phyloP scores from a whole-genome alignment of 2,329 filamentous ascomycete species.

The Colletotrichum sp. region DNA sequence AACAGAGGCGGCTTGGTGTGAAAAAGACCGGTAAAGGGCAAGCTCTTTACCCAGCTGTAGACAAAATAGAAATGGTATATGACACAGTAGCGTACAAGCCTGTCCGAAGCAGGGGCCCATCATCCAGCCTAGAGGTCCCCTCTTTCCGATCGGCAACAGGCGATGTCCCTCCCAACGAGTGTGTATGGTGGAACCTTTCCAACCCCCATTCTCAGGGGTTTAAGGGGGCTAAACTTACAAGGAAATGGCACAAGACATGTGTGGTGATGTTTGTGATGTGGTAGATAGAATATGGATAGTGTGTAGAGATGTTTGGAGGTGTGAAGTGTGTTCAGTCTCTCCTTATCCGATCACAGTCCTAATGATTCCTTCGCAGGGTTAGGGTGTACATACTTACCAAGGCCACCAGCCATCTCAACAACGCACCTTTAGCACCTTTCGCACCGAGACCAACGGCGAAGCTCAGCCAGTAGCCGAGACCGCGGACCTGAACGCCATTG shows the following conservation, averaged over 20 bases:
- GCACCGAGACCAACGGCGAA: conserved; percentile 59
- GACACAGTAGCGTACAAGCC: conserved; percentile 9
- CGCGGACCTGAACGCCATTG: conserved; percentile 55
- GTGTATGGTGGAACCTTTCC: neutral
- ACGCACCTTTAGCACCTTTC: conserved; percentile 51
- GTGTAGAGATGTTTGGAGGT: neutral
- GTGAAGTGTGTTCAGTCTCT: neutral
- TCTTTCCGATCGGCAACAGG: neutral
- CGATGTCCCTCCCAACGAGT: conserved; percentile 7
- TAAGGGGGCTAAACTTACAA: conserved; percentile 4
- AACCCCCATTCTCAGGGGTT: neutral
- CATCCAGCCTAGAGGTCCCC: neutral
- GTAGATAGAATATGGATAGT: neutral
- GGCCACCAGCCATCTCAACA: conserved; percentile 56
- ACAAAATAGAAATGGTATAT: conserved; percentile 16
- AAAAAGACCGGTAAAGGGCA: neutral
- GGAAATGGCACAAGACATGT: neutral
- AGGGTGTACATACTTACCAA: conserved; percentile 34
- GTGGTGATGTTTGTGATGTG: neutral
- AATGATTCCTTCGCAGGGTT: conserved; percentile 37
- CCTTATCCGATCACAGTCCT: conserved; percentile 31
- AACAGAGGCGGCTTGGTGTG: neutral
- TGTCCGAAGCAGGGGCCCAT: neutral
- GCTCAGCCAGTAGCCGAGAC: conserved; percentile 59
- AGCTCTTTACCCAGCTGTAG: neutral